Base-by-base conservation (phyloP, 768 basidiomycete genomes). In the Dentipellis sp. region DNA sequence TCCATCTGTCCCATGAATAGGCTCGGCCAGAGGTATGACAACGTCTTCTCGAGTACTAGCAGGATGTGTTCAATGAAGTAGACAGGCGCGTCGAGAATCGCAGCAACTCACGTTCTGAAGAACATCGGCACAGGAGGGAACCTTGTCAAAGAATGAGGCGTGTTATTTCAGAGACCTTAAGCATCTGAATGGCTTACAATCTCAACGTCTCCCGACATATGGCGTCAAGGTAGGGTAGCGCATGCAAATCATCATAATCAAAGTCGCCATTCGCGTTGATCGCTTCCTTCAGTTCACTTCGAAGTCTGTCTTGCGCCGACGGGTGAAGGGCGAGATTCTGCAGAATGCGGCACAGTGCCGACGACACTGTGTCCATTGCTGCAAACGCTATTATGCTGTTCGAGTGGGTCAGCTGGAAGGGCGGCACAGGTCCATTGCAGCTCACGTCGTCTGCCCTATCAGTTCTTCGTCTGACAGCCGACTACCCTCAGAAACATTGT, bases 211-310 rank as follows among this genome's bases (percentile, higher is more conserved):
- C 76, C 14, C 71, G 69, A 42, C 74, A 63, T 42, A 78, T 62
- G 9, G 69, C 72, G 55, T 80, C 78, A 46, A 81, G 69, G 62
- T 75, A 78, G 1, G 75, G 71, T 19, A 81, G 66, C 8, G 63
- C 55, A 56, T 72, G 68, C 23, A 81, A 69, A 1, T 65, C 59
- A 59, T 79, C 74, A 52, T 75, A 74, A 14, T 59, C 59, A 10
- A 40, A 34, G 56, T 71, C 72, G 1, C 69, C 72, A 4, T 60
- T 35, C 47, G 36, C 65, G 63, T 37, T 72, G 59, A 56, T 73
- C 69, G 29, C 56, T 56, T 22, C 14, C 19, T 16, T 23, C 8
- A 50, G 14, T 12, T 50, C 48, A 0, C 14, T 22, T 10, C 48
- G 39, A 72, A 75, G 59, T 16, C 66, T 63, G 16, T 52, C 57